Evolutionary conservation across 768 basidiomycete genomes (phyloP), one percentile per base, ranked within the genome.

Genomic region (Tephrocybe sp.): DNA sequence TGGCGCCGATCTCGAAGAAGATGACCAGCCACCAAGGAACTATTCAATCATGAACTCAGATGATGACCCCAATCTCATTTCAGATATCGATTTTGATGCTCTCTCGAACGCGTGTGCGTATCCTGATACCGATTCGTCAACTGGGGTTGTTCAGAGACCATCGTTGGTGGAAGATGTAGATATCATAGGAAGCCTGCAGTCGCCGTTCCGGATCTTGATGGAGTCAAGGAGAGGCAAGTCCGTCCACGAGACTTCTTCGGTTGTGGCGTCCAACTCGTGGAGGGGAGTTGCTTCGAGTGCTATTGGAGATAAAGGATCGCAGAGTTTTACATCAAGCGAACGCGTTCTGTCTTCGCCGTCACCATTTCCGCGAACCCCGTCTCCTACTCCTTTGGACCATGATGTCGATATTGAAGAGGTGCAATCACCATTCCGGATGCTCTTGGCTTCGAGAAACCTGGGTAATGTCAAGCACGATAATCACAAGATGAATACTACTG

Each of bases 371-470:
- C 36, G 37, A 2, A 47, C 49, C 13, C 49, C 45, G 13, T 48
- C 54, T 19, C 44, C 49, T 18, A n/a, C 8, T 18, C 8, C n/a
- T n/a, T n/a, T n/a, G n/a, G n/a, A 12, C 15, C 9, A 9, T 22
- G 50, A 19, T 4, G 5, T 16, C 18, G 30, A 40, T 5, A n/a
- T 6, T 12, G 4, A 9, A 34, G 19, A 35, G 11, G 16, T 32
- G 9, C 49, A 37, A 15, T 55, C 54, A 15, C 54, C 54, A 7
- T 55, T 55, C 27, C 42, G 30, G 44, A 40, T 34, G 39, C 56
- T 18, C 26, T 28, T 53, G 16, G 46, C 40, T n/a, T 35, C 51
- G 8, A 57, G 45, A 43, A 49, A 51, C n/a, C n/a, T n/a, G n/a
- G n/a, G n/a, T n/a, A 13, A 22, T 16, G 30, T 19, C 15, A 22